Evolutionary conservation across 2,329 filamentous ascomycete species (phyloP).

Genomic region (Scytalidium sp.): DNA sequence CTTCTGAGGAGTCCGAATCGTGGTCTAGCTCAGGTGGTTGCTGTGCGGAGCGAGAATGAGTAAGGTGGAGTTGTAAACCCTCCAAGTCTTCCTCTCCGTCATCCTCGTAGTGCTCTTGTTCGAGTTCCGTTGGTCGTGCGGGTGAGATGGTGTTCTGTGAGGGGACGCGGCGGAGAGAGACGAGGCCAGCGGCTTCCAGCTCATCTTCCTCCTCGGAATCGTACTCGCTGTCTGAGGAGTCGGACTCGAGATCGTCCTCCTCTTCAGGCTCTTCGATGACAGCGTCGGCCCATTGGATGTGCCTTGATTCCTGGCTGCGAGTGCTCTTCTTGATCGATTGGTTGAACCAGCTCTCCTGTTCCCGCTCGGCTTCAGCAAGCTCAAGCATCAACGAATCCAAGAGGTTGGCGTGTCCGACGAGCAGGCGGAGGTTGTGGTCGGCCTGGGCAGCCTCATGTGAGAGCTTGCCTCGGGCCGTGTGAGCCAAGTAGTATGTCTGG

Average conservation of each 20-base stretch:
- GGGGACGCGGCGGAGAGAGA: conserved; percentile 44
- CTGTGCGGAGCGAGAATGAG: conserved; percentile 57
- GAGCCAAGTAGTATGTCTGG: conserved; percentile 97
- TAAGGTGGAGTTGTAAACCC: conserved; percentile 65
- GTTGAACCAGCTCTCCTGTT: conserved; percentile 98
- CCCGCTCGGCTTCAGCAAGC: conserved; percentile 88
- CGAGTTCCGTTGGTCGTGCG: conserved; percentile 21
- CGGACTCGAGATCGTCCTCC: conserved; percentile 62
- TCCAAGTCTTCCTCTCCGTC: conserved; percentile 62
- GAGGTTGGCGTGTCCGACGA: conserved; percentile 97
- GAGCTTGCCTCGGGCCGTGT: conserved; percentile 95
- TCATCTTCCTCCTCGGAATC: conserved; percentile 56
- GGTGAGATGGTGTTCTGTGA: conserved; percentile 32
- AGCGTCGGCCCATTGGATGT: conserved; percentile 84
- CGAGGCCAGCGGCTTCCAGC: conserved; percentile 50
- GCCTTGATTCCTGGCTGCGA: conserved; percentile 54
- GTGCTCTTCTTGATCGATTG: conserved; percentile 76
- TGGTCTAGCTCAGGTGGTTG: conserved; percentile 68
- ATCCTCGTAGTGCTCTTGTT: conserved; percentile 43
- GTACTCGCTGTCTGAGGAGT: conserved; percentile 47
- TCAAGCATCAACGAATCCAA: conserved; percentile 92
- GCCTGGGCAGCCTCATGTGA: conserved; percentile 83
- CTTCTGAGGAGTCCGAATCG: conserved; percentile 66
- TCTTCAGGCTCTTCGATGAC: conserved; percentile 72
- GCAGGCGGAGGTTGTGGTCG: conserved; percentile 91